These are phyloP conservation scores for Nannochloris sp. DNA, from an alignment of 139 green algal genomes.

Conservation along the genomic window DNA sequence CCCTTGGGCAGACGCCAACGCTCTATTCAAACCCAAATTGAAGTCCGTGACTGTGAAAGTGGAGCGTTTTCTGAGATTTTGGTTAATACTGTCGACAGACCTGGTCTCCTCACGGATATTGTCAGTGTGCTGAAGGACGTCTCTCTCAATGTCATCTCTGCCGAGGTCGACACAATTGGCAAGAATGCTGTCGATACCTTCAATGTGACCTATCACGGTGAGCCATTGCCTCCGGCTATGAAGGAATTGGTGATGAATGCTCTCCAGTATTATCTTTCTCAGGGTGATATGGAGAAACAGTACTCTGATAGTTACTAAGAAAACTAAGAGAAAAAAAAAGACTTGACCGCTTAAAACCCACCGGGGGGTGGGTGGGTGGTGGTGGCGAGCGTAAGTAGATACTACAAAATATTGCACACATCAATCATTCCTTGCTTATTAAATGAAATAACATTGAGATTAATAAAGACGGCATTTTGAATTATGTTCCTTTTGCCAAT, in stretches of 20 bases:
- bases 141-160: constrained; percentile 90
- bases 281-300: constrained; percentile 78
- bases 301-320: constrained; percentile 83
- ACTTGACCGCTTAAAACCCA: no score
- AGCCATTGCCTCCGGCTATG: constrained; percentile 79
- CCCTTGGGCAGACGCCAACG: constrained; percentile 43
- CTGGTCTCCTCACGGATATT: constrained; percentile 62
- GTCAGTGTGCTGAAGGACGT: constrained; percentile 84
- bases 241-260: constrained; percentile 76
- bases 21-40: constrained; percentile 38
- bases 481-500: no score
- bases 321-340: no score
- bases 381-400: no score
- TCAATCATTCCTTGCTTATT: no score
- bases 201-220: constrained; percentile 88
- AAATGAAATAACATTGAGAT: no score
- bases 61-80: constrained; percentile 33
- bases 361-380: no score
- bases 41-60: constrained; percentile 12
- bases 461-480: no score
- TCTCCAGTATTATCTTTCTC: constrained; percentile 88
- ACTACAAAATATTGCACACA: no score
- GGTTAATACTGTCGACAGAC: constrained; percentile 61
- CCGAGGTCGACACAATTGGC: constrained; percentile 67
- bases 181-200: constrained; percentile 74